Base-by-base conservation (phyloP, 768 basidiomycete species). In the Dacryopinax primogenitus region DNA sequence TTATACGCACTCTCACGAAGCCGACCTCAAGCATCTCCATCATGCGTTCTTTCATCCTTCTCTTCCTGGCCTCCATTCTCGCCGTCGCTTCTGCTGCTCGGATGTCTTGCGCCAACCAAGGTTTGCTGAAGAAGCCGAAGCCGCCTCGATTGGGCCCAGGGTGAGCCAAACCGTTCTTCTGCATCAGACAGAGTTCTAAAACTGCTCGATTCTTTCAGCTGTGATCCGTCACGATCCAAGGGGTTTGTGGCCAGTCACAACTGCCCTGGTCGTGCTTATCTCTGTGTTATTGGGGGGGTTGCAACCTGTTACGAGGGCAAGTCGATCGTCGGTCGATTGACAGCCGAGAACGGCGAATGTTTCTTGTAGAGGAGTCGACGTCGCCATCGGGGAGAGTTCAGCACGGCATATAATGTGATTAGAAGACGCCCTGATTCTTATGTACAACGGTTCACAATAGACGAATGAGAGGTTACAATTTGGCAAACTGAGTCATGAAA, bases 101-200 rank as follows among this genome's bases (percentile, higher is more conserved):
- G 39, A n/a, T n/a, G 23, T 33, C 35, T 18, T 23, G 32, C 33
- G 33, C 1, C n/a, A 34, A 44, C 45, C 34, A 65, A 58, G 47
- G 36, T n/a, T 47, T 58, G 45, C 33, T 35, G 30, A 58, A 51
- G 64, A 58, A 34, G 44, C n/a, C 39, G 30, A 37, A 65, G 33
- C 45, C 34, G 18, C 33, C 64, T 33, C 45, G 32, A 23, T 9
- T 37, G 7, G 32, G 34, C 61, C n/a, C 47, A n/a, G 51, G 51
- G 21, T 61, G 16, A 13, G 33, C 33, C 23, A 3, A 32, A 35
- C 6, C 21, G n/a, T 35, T 33, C 64, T 58, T 11, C 47, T 30
- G 28, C 23, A 18, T 58, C 13, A 44, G 16, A 44, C 18, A 44
- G 18, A 18, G 41, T 18, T 7, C 16, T 23, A 23, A 23, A 37